Percentiles rank a stretch among this genome's conserved stretches.
Conservation (phyloP, 2,329 filamentous ascomycete genomes). For the Phaeophleospora eucalypticola region DNA sequence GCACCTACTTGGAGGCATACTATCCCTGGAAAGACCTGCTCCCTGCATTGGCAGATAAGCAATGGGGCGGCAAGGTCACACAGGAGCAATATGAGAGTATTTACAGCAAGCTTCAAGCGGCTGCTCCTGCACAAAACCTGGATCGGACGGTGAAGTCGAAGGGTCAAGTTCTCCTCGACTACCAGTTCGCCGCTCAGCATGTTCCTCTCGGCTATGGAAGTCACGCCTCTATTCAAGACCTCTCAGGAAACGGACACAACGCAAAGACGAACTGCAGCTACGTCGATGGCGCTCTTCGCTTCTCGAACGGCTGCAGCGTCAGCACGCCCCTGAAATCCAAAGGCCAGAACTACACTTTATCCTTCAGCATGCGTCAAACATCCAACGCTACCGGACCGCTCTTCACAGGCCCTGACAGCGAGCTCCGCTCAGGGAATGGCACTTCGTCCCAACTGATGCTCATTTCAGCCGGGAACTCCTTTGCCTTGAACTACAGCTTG, state of each 20-base stretch:
- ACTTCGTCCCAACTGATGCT: constrained; percentile 33
- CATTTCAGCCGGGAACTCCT: constrained; percentile 37
- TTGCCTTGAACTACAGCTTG: constrained; percentile 40
- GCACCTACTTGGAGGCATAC: constrained; percentile 50
- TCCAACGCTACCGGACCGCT: constrained; percentile 44
- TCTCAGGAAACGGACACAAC: constrained; percentile 41
- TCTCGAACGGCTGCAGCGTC: constrained; percentile 39
- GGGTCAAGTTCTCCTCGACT: constrained; percentile 35
- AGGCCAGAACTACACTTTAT: constrained; percentile 55
- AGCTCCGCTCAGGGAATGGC: constrained; percentile 22
- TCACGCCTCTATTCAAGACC: constrained; percentile 33
- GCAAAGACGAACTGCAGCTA: constrained; percentile 37
- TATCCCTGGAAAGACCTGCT: constrained; percentile 50
- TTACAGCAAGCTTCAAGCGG: constrained; percentile 39
- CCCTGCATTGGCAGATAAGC: constrained; percentile 50
- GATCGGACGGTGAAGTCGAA: constrained; percentile 41
- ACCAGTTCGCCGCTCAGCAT: constrained; percentile 29
- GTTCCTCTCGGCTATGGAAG: no score
- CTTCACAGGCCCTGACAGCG: constrained; percentile 35
- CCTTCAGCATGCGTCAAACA: constrained; percentile 43
- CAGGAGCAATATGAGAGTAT: constrained; percentile 37
- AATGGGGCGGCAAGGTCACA: constrained; percentile 50
- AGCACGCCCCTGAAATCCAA: constrained; percentile 50
- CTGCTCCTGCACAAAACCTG: constrained; percentile 48
- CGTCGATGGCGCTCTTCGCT: constrained; percentile 8